phyloP scores from a whole-genome alignment of 441 rosid genomes.

The Pelargonium myrrhifolium region DNA sequence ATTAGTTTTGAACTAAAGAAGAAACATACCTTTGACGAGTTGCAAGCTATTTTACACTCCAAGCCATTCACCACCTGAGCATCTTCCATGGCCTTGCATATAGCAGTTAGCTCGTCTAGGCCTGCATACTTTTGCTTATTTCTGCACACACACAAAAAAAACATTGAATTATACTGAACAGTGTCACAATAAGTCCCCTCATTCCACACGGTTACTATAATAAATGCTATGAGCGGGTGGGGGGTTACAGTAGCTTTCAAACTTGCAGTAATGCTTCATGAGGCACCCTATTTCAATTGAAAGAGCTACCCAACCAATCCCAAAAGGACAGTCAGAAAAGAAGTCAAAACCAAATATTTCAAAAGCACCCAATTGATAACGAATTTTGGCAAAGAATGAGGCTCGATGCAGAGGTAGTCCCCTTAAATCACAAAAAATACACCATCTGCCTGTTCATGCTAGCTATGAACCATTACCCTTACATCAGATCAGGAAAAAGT shows the following conservation, averaged over 20 bases:
- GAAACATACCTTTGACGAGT: conserved; percentile 67
- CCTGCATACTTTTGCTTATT: conserved; percentile 40
- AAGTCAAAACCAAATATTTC: conserved; percentile 16
- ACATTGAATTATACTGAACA: conserved; percentile 10
- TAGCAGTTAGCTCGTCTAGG: conserved; percentile 33
- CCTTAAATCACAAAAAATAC: too few relatives aligned
- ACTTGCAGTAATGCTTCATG: conserved; percentile 3
- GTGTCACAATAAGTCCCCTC: background rate
- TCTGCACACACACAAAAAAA: conserved; percentile 41
- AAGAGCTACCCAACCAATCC: background rate
- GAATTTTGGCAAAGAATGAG: too few relatives aligned
- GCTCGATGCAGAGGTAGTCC: too few relatives aligned
- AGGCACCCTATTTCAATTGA: background rate
- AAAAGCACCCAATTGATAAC: conserved; percentile 4
- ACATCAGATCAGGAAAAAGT: too few relatives aligned
- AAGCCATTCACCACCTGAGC: conserved; percentile 61
- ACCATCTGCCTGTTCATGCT: too few relatives aligned
- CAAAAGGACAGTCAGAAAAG: background rate
- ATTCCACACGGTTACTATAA: background rate
- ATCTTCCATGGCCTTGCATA: conserved; percentile 37
- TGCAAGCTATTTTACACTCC: conserved; percentile 91
- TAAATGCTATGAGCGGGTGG: conserved; percentile 43
- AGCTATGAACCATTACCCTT: too few relatives aligned
- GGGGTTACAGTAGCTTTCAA: conserved; percentile 18
- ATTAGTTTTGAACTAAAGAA: too few relatives aligned